Evolutionary conservation across 192 early-diverging fungal species (phyloP).

Genomic region (Endogone sp.): DNA sequence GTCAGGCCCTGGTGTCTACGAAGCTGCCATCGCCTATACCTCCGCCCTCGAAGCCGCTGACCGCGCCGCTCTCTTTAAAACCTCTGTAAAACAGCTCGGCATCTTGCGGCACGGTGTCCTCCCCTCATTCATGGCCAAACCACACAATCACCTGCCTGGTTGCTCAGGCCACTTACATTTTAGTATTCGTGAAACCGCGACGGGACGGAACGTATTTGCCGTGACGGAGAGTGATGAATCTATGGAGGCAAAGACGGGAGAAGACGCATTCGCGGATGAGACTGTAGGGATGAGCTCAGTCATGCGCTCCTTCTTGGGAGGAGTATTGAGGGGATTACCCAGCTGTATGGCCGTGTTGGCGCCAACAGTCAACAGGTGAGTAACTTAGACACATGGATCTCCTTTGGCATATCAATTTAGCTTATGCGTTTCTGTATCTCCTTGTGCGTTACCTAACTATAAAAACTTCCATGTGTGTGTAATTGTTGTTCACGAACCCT

Average conservation of each 20-base stretch:
- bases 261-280: constrained; percentile 18
- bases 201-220: constrained; percentile 53
- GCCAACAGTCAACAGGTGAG: constrained; percentile 71
- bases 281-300: constrained; percentile 42
- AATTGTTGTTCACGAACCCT: neutral
- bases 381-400: neutral
- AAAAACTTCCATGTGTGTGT: too few relatives aligned
- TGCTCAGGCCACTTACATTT: constrained; percentile 83
- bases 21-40: constrained; percentile 68
- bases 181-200: constrained; percentile 43
- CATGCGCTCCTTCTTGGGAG: constrained; percentile 53
- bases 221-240: constrained; percentile 5
- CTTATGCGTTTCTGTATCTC: too few relatives aligned
- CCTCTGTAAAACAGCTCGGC: constrained; percentile 67
- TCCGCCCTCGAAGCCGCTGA: constrained; percentile 61
- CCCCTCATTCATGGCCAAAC: constrained; percentile 85
- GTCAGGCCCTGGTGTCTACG: constrained; percentile 73
- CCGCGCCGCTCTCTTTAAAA: constrained; percentile 75
- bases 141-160: constrained; percentile 64
- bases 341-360: constrained; percentile 69
- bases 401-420: neutral
- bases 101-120: constrained; percentile 59
- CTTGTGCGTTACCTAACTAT: too few relatives aligned
- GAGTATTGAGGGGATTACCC: constrained; percentile 56
- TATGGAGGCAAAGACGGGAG: constrained; percentile 11